phyloP scores from a whole-genome alignment of 2,329 filamentous ascomycete species.

The Emericellopsis cladophorae region DNA sequence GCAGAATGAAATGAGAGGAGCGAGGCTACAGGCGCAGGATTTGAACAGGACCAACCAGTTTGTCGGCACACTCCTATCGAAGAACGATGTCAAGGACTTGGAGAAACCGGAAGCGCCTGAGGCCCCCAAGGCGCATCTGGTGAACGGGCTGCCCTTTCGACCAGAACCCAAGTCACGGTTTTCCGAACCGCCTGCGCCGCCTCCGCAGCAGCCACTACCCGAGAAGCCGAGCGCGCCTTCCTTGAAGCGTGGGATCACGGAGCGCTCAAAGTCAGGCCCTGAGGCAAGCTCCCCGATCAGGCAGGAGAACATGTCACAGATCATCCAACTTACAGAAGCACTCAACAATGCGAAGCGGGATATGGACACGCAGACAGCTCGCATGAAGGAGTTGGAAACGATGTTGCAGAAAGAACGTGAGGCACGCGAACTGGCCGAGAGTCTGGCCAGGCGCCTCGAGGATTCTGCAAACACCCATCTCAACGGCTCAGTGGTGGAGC shows the following conservation, averaged over 20 bases:
- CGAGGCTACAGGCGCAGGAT: constrained; percentile 78
- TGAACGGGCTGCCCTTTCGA: constrained; percentile 44
- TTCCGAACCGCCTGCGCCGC: constrained; percentile 84
- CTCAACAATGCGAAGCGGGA: constrained; percentile 76
- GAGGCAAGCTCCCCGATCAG: constrained; percentile 49
- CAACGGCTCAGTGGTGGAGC: constrained; percentile 11
- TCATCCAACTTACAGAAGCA: constrained; percentile 73
- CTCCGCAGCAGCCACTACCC: constrained; percentile 82
- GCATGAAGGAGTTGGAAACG: constrained; percentile 66
- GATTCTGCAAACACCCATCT: constrained; percentile 29
- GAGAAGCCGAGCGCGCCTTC: constrained; percentile 79
- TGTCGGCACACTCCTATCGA: constrained; percentile 61
- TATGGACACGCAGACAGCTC: constrained; percentile 67
- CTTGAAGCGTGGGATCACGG: constrained; percentile 63
- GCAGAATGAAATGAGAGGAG: constrained; percentile 81
- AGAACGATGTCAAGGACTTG: constrained; percentile 51
- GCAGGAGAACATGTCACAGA: constrained; percentile 54
- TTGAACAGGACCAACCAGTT: constrained; percentile 73
- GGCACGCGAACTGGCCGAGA: constrained; percentile 75
- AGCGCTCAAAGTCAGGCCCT: constrained; percentile 50
- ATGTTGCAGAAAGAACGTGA: constrained; percentile 66
- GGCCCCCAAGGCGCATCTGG: constrained; percentile 29
- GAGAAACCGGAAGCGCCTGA: constrained; percentile 38
- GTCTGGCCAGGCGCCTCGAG: constrained; percentile 59
- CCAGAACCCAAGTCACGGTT: constrained; percentile 73